Conservation (phyloP, 2,329 filamentous ascomycete species). For the Fusarium austroafricanum region DNA sequence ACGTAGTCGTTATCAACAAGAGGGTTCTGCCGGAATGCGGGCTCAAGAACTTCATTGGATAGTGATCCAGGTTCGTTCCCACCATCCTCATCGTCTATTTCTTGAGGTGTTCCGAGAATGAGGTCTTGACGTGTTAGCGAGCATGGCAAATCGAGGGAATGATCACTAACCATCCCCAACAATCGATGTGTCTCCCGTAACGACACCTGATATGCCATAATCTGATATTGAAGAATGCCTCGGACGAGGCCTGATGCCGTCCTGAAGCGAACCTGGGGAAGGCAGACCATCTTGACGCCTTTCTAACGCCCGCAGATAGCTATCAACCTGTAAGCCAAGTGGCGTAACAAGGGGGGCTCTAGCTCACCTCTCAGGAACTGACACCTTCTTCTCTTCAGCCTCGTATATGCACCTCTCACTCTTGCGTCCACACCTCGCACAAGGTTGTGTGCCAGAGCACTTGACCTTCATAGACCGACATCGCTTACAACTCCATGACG, state of each 20-base stretch:
- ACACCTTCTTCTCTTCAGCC: conserved; percentile 41
- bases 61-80: not conserved
- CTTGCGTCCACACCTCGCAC: conserved; percentile 42
- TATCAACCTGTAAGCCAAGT: not conserved
- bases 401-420: conserved; percentile 42
- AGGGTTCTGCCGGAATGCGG: conserved; percentile 41
- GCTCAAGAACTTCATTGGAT: conserved; percentile 34
- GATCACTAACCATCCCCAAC: conserved; percentile 4
- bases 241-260: not conserved
- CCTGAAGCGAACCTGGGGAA: conserved; percentile 8
- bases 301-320: conserved; percentile 43
- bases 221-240: conserved; percentile 38
- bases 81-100: not conserved
- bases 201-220: conserved; percentile 19
- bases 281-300: conserved; percentile 32
- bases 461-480: conserved; percentile 47
- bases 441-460: conserved; percentile 43
- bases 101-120: conserved; percentile 20
- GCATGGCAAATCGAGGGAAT: rapidly evolving
- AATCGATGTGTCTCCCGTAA: not conserved
- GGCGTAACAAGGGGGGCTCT: rapidly evolving
- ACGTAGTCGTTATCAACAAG: conserved; percentile 44
- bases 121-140: conserved; percentile 3
- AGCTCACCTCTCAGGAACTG: conserved; percentile 41
- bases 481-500: conserved; percentile 38